phyloP scores from a whole-genome alignment of 1,284 basidiomycete genomes.

The Clitocybe nebularis region DNA sequence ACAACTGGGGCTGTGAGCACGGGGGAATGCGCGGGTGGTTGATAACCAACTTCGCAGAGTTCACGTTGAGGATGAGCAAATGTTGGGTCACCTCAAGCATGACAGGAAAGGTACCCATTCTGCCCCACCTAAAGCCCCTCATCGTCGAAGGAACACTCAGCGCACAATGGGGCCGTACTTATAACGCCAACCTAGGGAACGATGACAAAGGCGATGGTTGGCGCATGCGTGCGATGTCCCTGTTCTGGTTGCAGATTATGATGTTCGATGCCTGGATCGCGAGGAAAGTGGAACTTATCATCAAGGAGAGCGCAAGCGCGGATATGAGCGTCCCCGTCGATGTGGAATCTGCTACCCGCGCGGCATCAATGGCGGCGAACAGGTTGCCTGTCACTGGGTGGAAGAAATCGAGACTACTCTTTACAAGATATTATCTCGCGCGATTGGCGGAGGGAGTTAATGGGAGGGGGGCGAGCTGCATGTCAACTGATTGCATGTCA shows the following conservation, averaged over 20 bases:
- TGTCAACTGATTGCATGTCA: conserved; percentile 10
- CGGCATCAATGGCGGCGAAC: not conserved
- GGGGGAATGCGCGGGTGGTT: conserved; percentile 17
- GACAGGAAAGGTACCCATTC: conserved; percentile 11
- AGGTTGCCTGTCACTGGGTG: not conserved
- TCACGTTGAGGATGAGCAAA: conserved; percentile 10
- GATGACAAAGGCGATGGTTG: conserved; percentile 1
- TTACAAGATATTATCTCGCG: conserved; percentile 12
- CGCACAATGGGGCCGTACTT: not conserved
- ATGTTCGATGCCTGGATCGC: conserved; percentile 19
- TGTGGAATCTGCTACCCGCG: not conserved
- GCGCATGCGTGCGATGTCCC: conserved; percentile 2
- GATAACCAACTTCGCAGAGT: conserved; percentile 10
- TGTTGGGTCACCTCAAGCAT: conserved; percentile 10
- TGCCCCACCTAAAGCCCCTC: conserved; percentile 3
- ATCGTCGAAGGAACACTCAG: conserved; percentile 1
- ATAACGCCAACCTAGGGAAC: not conserved
- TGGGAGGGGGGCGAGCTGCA: conserved; percentile 12
- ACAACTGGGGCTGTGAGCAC: conserved; percentile 14
- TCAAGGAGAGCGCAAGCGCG: conserved; percentile 1
- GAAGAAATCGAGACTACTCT: conserved; percentile 6
- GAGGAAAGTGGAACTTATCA: conserved; percentile 13
- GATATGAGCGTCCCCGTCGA: conserved; percentile 12
- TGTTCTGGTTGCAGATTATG: conserved; percentile 16
- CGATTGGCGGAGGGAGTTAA: conserved; percentile 14